Conservation (phyloP, 805 yeast species). For the Ascoidea asiatica region DNA sequence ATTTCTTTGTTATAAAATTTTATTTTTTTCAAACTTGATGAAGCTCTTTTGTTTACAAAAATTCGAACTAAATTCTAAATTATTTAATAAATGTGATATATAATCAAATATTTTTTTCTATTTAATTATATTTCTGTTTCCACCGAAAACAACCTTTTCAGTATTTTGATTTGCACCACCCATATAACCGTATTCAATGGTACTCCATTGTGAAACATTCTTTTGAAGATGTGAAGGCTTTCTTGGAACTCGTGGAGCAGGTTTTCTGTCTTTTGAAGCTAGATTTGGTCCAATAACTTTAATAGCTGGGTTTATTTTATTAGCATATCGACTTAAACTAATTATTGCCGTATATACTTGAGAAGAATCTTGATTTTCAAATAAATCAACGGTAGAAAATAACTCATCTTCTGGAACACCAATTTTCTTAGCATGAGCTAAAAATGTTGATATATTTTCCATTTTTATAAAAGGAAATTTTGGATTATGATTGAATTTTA, state of each 20-base stretch:
- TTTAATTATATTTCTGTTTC: slow-evolving; percentile 28
- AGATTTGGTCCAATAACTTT: slow-evolving; percentile 49
- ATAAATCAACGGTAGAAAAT: slow-evolving; percentile 68
- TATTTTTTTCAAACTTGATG: too few relatives aligned
- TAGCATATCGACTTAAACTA: slow-evolving; percentile 58
- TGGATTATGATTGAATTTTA: slow-evolving; percentile 39
- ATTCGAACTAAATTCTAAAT: too few relatives aligned
- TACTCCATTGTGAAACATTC: slow-evolving; percentile 34
- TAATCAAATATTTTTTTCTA: too few relatives aligned
- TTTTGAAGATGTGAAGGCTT: slow-evolving; percentile 35
- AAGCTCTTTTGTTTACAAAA: too few relatives aligned
- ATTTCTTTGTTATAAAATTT: too few relatives aligned
- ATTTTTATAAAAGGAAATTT: slow-evolving; percentile 53
- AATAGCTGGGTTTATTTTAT: slow-evolving; percentile 34
- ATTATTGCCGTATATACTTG: slow-evolving; percentile 64
- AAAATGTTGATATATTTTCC: slow-evolving; percentile 73
- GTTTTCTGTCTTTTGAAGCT: slow-evolving; percentile 21
- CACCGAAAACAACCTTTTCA: slow-evolving; percentile 42
- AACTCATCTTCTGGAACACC: slow-evolving; percentile 75
- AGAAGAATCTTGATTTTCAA: slow-evolving; percentile 62
- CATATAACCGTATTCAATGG: slow-evolving; percentile 46
- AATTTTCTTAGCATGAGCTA: slow-evolving; percentile 42
- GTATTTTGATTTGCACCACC: slow-evolving; percentile 40
- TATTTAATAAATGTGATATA: too few relatives aligned
- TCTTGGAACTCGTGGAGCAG: slow-evolving; percentile 38